Evolutionary conservation across 495 filamentous ascomycete genomes (phyloP).

Genomic region (Daldinia caldariorum): DNA sequence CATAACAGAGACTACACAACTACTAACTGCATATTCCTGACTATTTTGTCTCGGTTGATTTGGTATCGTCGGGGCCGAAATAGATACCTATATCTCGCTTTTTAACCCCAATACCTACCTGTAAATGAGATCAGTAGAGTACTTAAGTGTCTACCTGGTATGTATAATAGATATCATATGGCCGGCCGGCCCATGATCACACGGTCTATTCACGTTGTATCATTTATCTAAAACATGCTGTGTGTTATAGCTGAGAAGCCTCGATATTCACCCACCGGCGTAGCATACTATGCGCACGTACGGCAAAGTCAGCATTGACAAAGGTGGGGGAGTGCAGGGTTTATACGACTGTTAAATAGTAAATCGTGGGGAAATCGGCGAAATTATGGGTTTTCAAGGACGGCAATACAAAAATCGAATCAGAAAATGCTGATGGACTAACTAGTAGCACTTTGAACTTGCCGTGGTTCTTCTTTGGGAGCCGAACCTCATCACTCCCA

Average conservation of each 20-base stretch:
- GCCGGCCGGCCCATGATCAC: not conserved
- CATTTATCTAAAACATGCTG: not conserved
- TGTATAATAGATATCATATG: not conserved
- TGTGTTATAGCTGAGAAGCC: conserved; percentile 19
- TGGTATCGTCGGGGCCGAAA: not conserved
- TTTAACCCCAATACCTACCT: not conserved
- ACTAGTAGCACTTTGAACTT: conserved; percentile 17
- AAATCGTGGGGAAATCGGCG: conserved; percentile 38
- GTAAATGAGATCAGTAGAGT: not conserved
- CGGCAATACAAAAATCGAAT: conserved; percentile 33
- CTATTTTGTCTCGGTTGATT: not conserved
- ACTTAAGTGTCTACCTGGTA: no score
- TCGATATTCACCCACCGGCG: conserved; percentile 1
- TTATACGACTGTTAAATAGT: conserved; percentile 19
- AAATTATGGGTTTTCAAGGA: conserved; percentile 26
- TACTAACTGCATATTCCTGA: not conserved
- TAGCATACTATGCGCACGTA: conserved; percentile 7
- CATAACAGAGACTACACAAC: not conserved
- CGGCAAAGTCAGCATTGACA: conserved; percentile 49
- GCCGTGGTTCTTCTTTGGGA: conserved; percentile 9
- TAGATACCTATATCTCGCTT: not conserved
- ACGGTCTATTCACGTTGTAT: not conserved
- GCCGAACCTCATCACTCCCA: conserved; percentile 12
- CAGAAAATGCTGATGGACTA: conserved; percentile 3
- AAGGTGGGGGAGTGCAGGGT: conserved; percentile 48